Base-by-base conservation (phyloP, 345 rosid genomes). In the Eucalyptus regnans region DNA sequence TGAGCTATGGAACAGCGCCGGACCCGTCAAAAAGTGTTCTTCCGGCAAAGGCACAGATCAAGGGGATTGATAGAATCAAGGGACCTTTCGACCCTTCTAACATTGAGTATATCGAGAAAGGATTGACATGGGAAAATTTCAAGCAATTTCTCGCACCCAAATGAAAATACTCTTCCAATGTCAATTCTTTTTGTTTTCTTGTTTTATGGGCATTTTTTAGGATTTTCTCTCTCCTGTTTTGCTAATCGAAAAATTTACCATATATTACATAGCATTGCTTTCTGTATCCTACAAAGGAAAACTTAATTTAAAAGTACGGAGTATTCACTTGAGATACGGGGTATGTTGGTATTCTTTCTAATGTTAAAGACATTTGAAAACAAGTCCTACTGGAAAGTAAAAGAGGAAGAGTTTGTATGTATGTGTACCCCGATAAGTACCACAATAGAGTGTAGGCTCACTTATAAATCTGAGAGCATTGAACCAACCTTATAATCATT, bases 11-110 rank as follows among this genome's bases (percentile, higher is more conserved):
- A 60, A 97, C 99, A 3, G 95, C 94, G 50, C 91, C 98, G 29
- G 98, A 96, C 86, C 98, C 97, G 85, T 95, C 99, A 52, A 95
- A 90, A 89, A 95, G 99, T 87, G 94, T 96, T 25, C 91, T 97
- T 88, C 99, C 99, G 20, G 93, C 91, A 3, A 95, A 96, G 89
- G 98, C 97, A 23, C 92, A 92, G 52, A 96, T 97, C 44, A 94
- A 87, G 87, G 89, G 90, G 86, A 91, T 96, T 20, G 98, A 97
- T 91, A 93, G 96, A 91, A 94, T 96, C 56, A 92, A 86, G 89
- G 98, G 97, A 16, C 99, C 99, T 33, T 96, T 97, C 88, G 93
- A 96, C 91, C 98, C 99, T 41, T 93, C 98, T 23, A 90, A 94
- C 37, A 89, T 96, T 18, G 90, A 92, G 62, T 96, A 95, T 88